Evolutionary conservation across 371 early-diverging fungal species (phyloP).

Genomic region (Dinochytrium kinnereticum): DNA sequence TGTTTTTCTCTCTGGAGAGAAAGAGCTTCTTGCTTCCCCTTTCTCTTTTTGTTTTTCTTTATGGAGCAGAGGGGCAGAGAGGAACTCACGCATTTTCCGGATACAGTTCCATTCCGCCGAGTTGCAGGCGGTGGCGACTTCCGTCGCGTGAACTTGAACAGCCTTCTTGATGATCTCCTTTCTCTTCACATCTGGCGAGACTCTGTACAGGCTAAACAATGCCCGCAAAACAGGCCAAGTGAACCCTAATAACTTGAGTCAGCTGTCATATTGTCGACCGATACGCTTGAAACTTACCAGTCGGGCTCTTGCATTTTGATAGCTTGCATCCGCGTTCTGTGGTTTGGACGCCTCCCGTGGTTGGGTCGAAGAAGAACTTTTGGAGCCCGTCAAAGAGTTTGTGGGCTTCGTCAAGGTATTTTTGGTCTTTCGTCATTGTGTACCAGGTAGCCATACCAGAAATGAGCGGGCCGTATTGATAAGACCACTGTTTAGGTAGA

Average conservation of each 20-base stretch:
- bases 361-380: constrained; percentile 17
- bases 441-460: constrained; percentile 33
- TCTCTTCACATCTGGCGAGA: constrained; percentile 19
- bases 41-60: no score
- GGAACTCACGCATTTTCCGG: neutral
- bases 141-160: constrained; percentile 15
- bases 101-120: constrained; percentile 26
- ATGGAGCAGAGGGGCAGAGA: no score
- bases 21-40: no score
- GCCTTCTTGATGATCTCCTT: constrained; percentile 34
- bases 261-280: no score
- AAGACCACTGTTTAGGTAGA: constrained; percentile 25
- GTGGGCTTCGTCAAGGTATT: constrained; percentile 35
- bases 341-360: neutral
- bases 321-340: neutral
- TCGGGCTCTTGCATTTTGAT: neutral
- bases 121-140: constrained; percentile 18
- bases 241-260: no score
- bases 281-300: neutral
- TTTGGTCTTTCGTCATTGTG: constrained; percentile 31
- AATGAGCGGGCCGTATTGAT: constrained; percentile 37
- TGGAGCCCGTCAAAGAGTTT: constrained; percentile 18
- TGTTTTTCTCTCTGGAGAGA: no score
- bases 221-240: constrained; percentile 32
- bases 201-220: constrained; percentile 24